Evolutionary conservation across 306 rosid genomes (phyloP).

Genomic region (Castanea sativa): DNA sequence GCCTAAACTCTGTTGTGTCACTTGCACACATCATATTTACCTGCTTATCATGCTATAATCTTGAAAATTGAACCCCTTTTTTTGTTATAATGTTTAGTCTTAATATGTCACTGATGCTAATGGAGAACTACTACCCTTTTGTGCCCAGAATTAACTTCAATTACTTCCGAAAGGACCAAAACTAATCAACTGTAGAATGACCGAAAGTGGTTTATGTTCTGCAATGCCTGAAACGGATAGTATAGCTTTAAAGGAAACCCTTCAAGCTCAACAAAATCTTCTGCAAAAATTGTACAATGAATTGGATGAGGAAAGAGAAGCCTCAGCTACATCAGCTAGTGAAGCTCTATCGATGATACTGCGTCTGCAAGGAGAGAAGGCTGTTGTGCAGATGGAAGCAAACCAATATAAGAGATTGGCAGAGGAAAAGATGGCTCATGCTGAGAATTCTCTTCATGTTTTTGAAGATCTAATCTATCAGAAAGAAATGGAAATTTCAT

Average conservation of each 20-base stretch:
- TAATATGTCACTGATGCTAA: not conserved
- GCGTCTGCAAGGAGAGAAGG: constrained; percentile 92
- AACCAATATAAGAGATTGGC: constrained; percentile 87
- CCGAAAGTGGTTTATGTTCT: constrained; percentile 27
- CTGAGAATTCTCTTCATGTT: constrained; percentile 65
- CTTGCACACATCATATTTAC: not conserved
- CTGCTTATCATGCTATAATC: not conserved
- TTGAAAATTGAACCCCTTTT: not conserved
- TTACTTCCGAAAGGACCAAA: constrained; percentile 15
- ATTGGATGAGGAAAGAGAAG: constrained; percentile 89
- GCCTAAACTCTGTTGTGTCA: not conserved
- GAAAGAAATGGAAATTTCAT: constrained; percentile 82
- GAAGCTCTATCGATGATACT: constrained; percentile 92
- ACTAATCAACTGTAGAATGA: constrained; percentile 28
- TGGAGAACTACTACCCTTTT: not conserved
- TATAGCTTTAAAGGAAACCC: constrained; percentile 61
- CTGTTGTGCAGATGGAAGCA: constrained; percentile 91
- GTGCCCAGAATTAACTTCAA: constrained; percentile 31
- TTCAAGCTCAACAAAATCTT: constrained; percentile 71
- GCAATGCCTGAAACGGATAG: constrained; percentile 57
- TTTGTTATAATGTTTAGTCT: not conserved
- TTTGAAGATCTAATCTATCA: constrained; percentile 73
- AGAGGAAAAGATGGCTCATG: constrained; percentile 84
- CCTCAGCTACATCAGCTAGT: constrained; percentile 78
- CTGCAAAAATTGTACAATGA: constrained; percentile 71